These are phyloP conservation scores for Mallotus repandus DNA, from an alignment of 441 rosid species.

Conservation along the genomic window DNA sequence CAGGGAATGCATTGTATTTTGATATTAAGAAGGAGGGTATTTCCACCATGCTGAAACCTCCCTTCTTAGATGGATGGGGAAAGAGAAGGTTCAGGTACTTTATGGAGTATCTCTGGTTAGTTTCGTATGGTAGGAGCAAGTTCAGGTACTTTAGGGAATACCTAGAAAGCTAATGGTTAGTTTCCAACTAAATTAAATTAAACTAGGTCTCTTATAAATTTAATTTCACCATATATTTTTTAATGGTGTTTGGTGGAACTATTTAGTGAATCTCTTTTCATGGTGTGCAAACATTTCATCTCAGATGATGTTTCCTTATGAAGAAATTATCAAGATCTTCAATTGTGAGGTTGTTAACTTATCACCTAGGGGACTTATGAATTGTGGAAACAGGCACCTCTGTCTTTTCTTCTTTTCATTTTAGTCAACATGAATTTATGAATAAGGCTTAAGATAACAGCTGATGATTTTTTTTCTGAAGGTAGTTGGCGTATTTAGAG, in stretches of 20 bases:
- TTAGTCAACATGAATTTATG: slow-evolving; percentile 3
- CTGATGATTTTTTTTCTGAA: too few relatives aligned
- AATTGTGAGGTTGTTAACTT: slow-evolving; percentile 56
- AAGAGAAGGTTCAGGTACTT: too few relatives aligned
- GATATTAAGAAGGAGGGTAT: too few relatives aligned
- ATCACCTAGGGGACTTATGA: slow-evolving; percentile 76
- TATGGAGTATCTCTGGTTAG: too few relatives aligned
- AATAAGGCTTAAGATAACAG: neutral
- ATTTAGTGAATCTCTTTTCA: slow-evolving; percentile 19
- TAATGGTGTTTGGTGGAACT: neutral
- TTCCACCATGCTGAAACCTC: too few relatives aligned
- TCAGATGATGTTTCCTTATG: slow-evolving; percentile 85
- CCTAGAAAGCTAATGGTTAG: slow-evolving; percentile 50
- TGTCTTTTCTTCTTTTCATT: slow-evolving; percentile 13
- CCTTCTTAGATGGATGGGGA: too few relatives aligned
- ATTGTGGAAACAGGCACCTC: slow-evolving; percentile 79
- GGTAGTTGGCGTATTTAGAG: neutral
- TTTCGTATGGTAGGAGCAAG: too few relatives aligned
- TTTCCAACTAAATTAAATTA: slow-evolving; percentile 19
- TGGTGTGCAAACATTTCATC: slow-evolving; percentile 15
- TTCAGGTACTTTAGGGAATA: too few relatives aligned
- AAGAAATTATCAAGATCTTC: slow-evolving; percentile 66
- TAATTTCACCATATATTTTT: neutral
- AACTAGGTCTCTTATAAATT: slow-evolving; percentile 10
- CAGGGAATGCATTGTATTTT: too few relatives aligned